Conservation (phyloP, 768 basidiomycete genomes). For the Imleria badia region DNA sequence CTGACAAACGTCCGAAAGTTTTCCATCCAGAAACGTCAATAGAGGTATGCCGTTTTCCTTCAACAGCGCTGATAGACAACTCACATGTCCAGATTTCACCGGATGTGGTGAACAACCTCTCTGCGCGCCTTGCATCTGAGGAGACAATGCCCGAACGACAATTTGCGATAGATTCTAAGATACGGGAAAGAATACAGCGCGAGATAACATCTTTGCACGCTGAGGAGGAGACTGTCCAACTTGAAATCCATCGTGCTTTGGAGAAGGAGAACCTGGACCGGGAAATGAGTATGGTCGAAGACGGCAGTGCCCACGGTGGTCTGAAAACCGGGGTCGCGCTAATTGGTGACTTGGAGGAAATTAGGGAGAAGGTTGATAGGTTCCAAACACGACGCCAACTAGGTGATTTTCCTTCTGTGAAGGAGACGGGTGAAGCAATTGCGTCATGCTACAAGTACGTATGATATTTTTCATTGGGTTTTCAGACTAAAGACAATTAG, state of each 20-base stretch:
- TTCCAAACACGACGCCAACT: slow-evolving; percentile 59
- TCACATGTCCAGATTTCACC: slow-evolving; percentile 65
- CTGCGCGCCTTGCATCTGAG: slow-evolving; percentile 59
- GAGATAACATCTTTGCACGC: slow-evolving; percentile 65
- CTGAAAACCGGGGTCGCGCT: slow-evolving; percentile 62
- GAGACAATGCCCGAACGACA: slow-evolving; percentile 68
- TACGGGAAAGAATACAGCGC: slow-evolving; percentile 67
- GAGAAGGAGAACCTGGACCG: slow-evolving; percentile 87
- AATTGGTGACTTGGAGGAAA: slow-evolving; percentile 73
- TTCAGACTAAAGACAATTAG: slow-evolving; percentile 18
- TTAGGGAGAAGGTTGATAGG: slow-evolving; percentile 69
- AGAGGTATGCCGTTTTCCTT: slow-evolving; percentile 38
- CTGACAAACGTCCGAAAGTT: slow-evolving; percentile 55
- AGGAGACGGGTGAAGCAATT: slow-evolving; percentile 56
- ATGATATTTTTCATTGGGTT: background rate
- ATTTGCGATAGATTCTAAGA: slow-evolving; percentile 67
- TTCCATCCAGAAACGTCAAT: slow-evolving; percentile 54
- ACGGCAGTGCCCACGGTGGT: slow-evolving; percentile 38
- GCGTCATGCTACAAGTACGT: slow-evolving; percentile 72
- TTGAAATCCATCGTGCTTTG: slow-evolving; percentile 73
- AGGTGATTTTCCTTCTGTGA: slow-evolving; percentile 54
- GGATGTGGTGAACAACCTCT: slow-evolving; percentile 77
- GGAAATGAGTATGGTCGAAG: slow-evolving; percentile 57
- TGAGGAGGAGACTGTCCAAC: slow-evolving; percentile 68
- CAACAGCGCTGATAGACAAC: background rate